Conservation (phyloP, 2,329 filamentous ascomycete genomes). For the Phyllosticta citrichinensis region DNA sequence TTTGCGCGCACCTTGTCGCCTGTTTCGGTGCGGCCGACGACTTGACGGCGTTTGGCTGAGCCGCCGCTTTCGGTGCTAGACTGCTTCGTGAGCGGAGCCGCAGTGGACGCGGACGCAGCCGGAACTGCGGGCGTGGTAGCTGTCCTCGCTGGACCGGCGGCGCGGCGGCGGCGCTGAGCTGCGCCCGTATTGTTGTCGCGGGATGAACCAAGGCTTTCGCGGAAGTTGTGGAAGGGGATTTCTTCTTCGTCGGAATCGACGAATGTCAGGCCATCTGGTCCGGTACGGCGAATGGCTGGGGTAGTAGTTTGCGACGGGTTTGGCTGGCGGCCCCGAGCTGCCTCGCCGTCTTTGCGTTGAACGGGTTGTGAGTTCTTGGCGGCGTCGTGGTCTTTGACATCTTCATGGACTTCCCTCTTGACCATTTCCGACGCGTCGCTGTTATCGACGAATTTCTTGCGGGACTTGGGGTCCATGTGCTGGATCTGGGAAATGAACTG, state of each 20-base stretch:
- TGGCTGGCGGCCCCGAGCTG: background rate
- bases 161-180: slow-evolving; percentile 34
- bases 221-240: slow-evolving; percentile 39
- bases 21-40: slow-evolving; percentile 10
- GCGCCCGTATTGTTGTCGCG: slow-evolving; percentile 22
- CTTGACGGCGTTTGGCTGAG: background rate
- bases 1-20: slow-evolving; percentile 9
- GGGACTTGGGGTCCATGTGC: slow-evolving; percentile 57
- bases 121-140: slow-evolving; percentile 10
- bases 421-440: slow-evolving; percentile 38
- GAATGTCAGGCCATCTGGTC: slow-evolving; percentile 32
- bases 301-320: background rate
- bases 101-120: background rate
- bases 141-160: slow-evolving; percentile 16
- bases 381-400: slow-evolving; percentile 26
- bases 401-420: slow-evolving; percentile 36
- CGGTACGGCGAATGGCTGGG: slow-evolving; percentile 14
- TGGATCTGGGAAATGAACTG: slow-evolving; percentile 70
- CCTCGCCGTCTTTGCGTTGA: background rate
- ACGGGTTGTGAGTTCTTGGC: slow-evolving; percentile 12
- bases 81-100: slow-evolving; percentile 25
- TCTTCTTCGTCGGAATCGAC: slow-evolving; percentile 36
- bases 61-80: background rate
- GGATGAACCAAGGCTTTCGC: slow-evolving; percentile 20
- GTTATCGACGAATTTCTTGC: slow-evolving; percentile 39